phyloP scores from a whole-genome alignment of 805 yeast species.

The Kodamaea restingae region DNA sequence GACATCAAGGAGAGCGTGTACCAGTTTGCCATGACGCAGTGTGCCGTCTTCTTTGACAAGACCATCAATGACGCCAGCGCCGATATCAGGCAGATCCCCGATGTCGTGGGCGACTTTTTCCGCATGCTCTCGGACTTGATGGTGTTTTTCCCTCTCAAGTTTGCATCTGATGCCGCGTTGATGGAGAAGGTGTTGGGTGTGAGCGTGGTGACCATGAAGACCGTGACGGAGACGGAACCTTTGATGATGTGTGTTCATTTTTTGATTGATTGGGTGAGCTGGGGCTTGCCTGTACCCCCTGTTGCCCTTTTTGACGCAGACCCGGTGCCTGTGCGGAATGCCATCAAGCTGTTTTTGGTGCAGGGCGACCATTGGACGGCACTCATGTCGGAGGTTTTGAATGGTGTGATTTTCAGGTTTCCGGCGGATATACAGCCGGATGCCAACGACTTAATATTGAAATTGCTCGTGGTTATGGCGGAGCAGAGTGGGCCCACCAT shows the following conservation, averaged over 20 bases:
- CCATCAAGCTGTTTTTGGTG: constrained; percentile 36
- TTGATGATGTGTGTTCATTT: constrained; percentile 67
- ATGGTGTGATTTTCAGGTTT: constrained; percentile 68
- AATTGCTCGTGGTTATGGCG: constrained; percentile 51
- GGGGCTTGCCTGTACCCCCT: constrained; percentile 83
- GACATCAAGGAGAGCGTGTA: constrained; percentile 59
- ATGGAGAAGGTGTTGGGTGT: constrained; percentile 54
- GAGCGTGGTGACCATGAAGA: constrained; percentile 47
- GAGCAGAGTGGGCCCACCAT: constrained; percentile 28
- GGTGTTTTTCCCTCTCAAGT: constrained; percentile 64
- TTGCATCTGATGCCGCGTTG: constrained; percentile 43
- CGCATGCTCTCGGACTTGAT: constrained; percentile 73
- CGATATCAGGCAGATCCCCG: constrained; percentile 47
- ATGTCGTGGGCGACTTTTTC: constrained; percentile 82
- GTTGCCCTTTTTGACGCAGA: constrained; percentile 56
- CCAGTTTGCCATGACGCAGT: constrained; percentile 69
- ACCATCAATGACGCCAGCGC: constrained; percentile 12
- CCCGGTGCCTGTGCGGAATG: constrained; percentile 29
- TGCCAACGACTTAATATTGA: constrained; percentile 68
- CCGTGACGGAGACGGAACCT: constrained; percentile 66
- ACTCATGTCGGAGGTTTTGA: constrained; percentile 49
- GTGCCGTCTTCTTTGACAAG: constrained; percentile 48
- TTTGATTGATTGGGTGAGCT: constrained; percentile 74
- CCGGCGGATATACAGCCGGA: constrained; percentile 68
- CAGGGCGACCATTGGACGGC: constrained; percentile 50